A percentile compares a stretch with the other conserved stretches of the same genome.
Evolutionary conservation across 1,139 yeast genomes (phyloP).

Genomic region (Scheffersomyces stambukii): DNA sequence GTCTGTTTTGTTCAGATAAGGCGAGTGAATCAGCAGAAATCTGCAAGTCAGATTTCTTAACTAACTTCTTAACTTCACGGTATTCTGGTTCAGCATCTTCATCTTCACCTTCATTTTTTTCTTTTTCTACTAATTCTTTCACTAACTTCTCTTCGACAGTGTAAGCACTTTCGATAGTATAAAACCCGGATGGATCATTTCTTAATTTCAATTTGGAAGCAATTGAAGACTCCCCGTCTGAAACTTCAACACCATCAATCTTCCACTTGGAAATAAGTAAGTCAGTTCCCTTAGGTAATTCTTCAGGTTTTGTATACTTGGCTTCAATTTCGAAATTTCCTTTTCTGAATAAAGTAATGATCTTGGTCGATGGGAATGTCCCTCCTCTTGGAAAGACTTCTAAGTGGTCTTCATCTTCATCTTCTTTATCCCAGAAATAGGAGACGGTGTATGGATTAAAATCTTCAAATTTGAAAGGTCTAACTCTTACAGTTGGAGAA

Average conservation of each 20-base stretch:
- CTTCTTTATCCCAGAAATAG: slow-evolving; percentile 92
- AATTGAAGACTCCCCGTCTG: slow-evolving; percentile 71
- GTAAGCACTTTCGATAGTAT: slow-evolving; percentile 90
- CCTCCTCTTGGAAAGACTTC: slow-evolving; percentile 98
- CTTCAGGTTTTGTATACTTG: slow-evolving; percentile 70
- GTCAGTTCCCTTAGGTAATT: slow-evolving; percentile 69
- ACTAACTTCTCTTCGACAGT: slow-evolving; percentile 89
- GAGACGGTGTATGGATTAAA: slow-evolving; percentile 89
- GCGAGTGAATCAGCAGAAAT: slow-evolving; percentile 59
- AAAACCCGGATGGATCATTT: slow-evolving; percentile 95
- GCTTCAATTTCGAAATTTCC: slow-evolving; percentile 82
- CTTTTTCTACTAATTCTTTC: slow-evolving; percentile 75
- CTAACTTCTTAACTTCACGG: slow-evolving; percentile 88
- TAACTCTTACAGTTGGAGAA: slow-evolving; percentile 97
- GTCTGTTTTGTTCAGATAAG: slow-evolving; percentile 55
- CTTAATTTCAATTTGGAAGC: slow-evolving; percentile 92
- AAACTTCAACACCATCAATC: slow-evolving; percentile 77
- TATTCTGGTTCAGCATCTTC: slow-evolving; percentile 75
- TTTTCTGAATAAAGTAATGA: slow-evolving; percentile 88
- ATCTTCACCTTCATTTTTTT: slow-evolving; percentile 39
- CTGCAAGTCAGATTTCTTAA: slow-evolving; percentile 79
- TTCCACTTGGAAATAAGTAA: slow-evolving; percentile 78
- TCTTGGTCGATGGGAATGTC: slow-evolving; percentile 89
- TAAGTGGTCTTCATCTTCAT: slow-evolving; percentile 85
- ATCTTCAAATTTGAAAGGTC: slow-evolving; percentile 98